Conservation (phyloP, 2,329 filamentous ascomycete genomes). For the Corinectria fuckeliana region DNA sequence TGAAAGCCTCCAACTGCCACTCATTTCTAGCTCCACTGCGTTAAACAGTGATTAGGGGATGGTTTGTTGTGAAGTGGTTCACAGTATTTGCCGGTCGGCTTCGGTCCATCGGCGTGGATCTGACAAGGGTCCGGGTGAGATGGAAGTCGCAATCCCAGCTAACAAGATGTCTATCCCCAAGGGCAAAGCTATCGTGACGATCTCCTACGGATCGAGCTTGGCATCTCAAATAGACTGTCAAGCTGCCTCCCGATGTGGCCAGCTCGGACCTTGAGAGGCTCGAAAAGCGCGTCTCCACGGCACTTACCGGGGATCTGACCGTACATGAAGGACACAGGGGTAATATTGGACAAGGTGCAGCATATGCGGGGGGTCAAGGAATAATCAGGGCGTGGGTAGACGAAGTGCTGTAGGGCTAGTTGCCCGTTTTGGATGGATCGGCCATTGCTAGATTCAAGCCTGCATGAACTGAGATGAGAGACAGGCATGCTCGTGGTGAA, state of each 20-base stretch:
- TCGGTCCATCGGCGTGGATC: constrained; percentile 28
- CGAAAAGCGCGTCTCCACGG: neutral
- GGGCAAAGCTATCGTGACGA: constrained; percentile 14
- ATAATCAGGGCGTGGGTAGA: neutral
- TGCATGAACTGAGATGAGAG: neutral
- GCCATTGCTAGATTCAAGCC: neutral
- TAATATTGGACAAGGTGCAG: neutral
- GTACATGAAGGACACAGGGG: neutral
- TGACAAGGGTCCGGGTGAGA: neutral
- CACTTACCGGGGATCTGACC: constrained; percentile 10
- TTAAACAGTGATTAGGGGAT: too few relatives aligned
- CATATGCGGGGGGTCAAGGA: neutral
- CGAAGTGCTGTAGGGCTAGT: constrained; percentile 8
- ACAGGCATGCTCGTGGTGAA: neutral
- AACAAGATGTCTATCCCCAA: constrained; percentile 24
- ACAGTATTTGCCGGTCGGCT: neutral
- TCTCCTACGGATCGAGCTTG: constrained; percentile 13
- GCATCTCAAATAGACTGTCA: neutral
- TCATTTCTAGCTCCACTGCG: neutral
- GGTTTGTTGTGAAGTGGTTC: neutral
- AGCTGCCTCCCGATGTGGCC: constrained; percentile 6
- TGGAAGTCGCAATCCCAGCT: constrained; percentile 28
- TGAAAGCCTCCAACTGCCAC: too few relatives aligned
- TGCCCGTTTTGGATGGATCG: neutral
- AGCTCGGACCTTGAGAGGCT: neutral